Evolutionary conservation across 495 filamentous ascomycete genomes (phyloP).

Genomic region (Neurospora sp.): DNA sequence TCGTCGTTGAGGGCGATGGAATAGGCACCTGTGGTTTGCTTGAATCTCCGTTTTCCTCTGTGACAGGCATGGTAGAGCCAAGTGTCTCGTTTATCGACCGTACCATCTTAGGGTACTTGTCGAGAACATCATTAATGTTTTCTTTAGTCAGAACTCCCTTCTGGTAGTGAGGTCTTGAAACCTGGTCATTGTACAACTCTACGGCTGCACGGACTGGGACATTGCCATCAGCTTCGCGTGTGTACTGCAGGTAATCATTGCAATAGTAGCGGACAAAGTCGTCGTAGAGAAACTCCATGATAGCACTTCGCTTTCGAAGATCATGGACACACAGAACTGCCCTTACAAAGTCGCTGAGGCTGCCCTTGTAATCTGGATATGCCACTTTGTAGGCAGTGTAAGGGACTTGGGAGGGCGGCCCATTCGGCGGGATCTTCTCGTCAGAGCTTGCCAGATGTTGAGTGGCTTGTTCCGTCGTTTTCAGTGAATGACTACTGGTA

Average conservation of each 20-base stretch:
- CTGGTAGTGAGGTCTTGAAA: constrained; percentile 26
- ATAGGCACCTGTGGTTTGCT: not conserved
- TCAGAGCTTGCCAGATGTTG: constrained; percentile 2
- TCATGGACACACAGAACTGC: constrained; percentile 44
- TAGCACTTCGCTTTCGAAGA: constrained; percentile 27
- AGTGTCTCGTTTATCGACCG: not conserved
- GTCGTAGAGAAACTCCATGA: constrained; percentile 49
- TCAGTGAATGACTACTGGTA: not conserved
- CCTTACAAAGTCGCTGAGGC: constrained; percentile 40
- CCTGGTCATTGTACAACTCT: constrained; percentile 36
- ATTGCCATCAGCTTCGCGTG: constrained; percentile 9
- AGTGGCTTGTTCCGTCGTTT: not conserved
- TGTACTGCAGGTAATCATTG: constrained; percentile 32
- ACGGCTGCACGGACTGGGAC: constrained; percentile 22
- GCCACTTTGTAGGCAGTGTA: constrained; percentile 42
- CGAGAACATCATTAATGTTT: constrained; percentile 22
- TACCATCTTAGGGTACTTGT: constrained; percentile 10
- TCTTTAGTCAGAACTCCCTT: constrained; percentile 25
- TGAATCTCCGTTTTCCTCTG: not conserved
- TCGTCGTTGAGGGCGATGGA: not conserved
- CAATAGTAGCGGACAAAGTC: constrained; percentile 51
- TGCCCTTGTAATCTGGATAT: constrained; percentile 49
- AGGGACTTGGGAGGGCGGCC: constrained; percentile 13
- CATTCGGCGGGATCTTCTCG: constrained; percentile 12
- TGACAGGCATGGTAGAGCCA: not conserved